Base-by-base conservation (phyloP, 495 filamentous ascomycete species). In the Astrocystis sublimbata region DNA sequence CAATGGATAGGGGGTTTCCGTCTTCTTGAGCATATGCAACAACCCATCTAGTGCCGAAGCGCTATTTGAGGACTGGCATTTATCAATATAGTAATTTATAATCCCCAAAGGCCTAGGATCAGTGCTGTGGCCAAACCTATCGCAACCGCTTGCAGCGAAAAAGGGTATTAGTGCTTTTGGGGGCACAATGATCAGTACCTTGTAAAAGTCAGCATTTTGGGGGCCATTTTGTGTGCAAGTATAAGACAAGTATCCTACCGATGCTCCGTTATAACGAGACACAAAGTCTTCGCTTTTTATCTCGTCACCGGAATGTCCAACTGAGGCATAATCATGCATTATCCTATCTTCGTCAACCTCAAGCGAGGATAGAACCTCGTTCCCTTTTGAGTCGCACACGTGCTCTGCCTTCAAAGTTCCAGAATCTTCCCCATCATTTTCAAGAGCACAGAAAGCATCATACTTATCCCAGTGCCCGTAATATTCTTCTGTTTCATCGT, bases 101-200 rank as follows among this genome's bases (percentile, higher is more conserved):
- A 50, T 13, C 47, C 28, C 21, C 2, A 28, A 8, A 17, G 15
- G 28, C 47, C 31, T 50, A 28, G n/a, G 47, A 15, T 50, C n/a
- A 28, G 47, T 23, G 28, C 47, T 19, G 7, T 28, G 28, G 28
- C 2, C 5, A 33, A 31, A 10, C 6, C 15, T 10, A 31, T 7
- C 5, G 21, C 21, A 47, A 5, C 43, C 4, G 12, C 23, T 1
- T 28, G 28, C 30, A 10, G 28, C 5, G 4, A 50, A 31, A 5
- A 50, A 50, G 4, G 26, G 28, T 12, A n/a, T 7, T 33, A 50
- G 2, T 31, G 26, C 46, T 12, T 50, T 50, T n/a, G 46, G 46
- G n/a, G 46, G 46, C 46, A 50, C 46, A 50, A 50, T 50, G 26
- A 31, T n/a, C 46, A 50, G 13, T 17, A 28, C 47, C 47, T 50